These are phyloP conservation scores for Trichoderma sp. DNA, from an alignment of 2,329 filamentous ascomycete species.

Conservation along the genomic window DNA sequence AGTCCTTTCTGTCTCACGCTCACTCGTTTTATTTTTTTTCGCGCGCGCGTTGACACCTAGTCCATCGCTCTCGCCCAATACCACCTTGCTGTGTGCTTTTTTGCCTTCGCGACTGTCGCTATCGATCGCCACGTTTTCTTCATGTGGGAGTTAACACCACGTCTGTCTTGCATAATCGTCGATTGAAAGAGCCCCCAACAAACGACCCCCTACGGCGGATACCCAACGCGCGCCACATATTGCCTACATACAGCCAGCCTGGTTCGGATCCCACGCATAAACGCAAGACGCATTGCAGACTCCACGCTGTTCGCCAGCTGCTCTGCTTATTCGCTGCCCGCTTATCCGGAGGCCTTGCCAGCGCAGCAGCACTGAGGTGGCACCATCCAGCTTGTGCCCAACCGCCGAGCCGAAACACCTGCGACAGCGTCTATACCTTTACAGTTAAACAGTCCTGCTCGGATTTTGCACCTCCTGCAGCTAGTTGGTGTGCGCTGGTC, in stretches of 20 bases:
- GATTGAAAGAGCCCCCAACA: not conserved
- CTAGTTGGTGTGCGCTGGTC: constrained; percentile 11
- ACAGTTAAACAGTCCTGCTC: not conserved
- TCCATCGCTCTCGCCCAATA: constrained; percentile 4
- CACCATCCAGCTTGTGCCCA: constrained; percentile 17
- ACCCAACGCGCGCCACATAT: constrained; percentile 19
- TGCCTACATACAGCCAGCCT: constrained; percentile 15
- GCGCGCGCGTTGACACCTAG: not conserved
- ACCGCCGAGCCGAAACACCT: constrained; percentile 14
- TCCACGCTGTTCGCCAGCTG: constrained; percentile 15
- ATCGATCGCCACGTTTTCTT: constrained; percentile 4
- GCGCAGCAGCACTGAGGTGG: constrained; percentile 19
- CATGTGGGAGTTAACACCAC: not conserved
- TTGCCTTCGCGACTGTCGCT: constrained; percentile 1
- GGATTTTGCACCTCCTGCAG: not conserved
- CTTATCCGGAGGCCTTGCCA: constrained; percentile 17
- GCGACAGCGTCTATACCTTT: not conserved
- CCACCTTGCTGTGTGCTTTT: not conserved
- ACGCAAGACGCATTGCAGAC: constrained; percentile 16
- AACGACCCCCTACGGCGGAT: constrained; percentile 7
- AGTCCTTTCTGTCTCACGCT: not conserved
- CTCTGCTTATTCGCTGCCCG: constrained; percentile 15
- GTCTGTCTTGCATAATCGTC: not conserved
- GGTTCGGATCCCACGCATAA: constrained; percentile 10
- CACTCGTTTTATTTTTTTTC: not conserved